Base-by-base conservation (phyloP, 768 basidiomycete species). In the Suillus plorans region DNA sequence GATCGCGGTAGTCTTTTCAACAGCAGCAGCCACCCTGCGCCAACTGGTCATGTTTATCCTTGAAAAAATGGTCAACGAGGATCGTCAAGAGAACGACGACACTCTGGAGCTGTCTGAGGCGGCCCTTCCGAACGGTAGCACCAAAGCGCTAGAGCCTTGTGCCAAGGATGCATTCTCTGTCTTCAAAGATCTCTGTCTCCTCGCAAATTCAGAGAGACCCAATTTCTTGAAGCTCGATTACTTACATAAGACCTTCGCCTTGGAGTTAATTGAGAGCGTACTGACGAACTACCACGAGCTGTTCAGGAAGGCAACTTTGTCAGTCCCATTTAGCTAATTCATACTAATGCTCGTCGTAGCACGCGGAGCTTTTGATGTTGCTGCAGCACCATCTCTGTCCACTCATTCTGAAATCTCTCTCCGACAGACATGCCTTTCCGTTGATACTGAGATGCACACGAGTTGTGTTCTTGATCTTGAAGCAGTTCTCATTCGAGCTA, bases 21-120 rank as follows among this genome's bases (percentile, higher is more conserved):
- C 97, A 4, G 97, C 97, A 1, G 95, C 96, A 3, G 97, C 97
- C 0, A 98, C 96, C 0, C 84, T 98, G 6, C 89, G 96, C 4
- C 97, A 99, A 73, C 84, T 98, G 2, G 94, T 98, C 53, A 98
- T 99, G 95, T 92, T 98, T 68, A 89, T 98, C 18, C n/a, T n/a
- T n/a, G n/a, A 99, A 78, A 95, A 97, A 73, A 91, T 98, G 75
- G 86, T 89, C 1, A 83, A 86, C 20, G 93, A 95, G 72, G 92
- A 95, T 73, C 78, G 80, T 6, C 75, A 74, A 16, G 83, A 82
- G 25, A 66, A 58, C 10, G 37, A 63, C 20, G 66, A 73, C 45
- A 50, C 63, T 14, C 60, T 55, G 5, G 28, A 65, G 3, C 53
- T 76, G 22, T 68, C 61, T 22, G 80, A 84, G 16, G 82, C 87